Evolutionary conservation across 164 flowering plant species (phyloP).

Genomic region (Tinospora cordifolia): DNA sequence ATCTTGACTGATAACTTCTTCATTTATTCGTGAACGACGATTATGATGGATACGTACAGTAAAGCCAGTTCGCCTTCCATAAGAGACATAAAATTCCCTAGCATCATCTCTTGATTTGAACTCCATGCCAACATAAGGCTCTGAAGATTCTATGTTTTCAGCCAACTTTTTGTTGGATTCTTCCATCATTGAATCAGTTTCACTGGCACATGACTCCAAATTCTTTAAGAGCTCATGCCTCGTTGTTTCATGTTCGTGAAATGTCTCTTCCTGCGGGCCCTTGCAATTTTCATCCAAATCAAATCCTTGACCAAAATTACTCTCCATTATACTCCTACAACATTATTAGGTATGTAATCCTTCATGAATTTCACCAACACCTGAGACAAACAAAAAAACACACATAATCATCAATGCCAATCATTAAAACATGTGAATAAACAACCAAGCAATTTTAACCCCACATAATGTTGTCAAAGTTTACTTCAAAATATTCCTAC

Average conservation of each 20-base stretch:
- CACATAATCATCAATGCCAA: background rate
- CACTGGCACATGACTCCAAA: conserved; percentile 15
- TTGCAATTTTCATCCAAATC: conserved; percentile 24
- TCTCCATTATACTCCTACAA: conserved; percentile 22
- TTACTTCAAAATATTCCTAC: too few species aligned
- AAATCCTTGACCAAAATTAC: conserved; percentile 14
- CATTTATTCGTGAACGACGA: conserved; percentile 37
- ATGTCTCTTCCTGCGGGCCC: conserved; percentile 19
- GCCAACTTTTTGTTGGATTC: conserved; percentile 13
- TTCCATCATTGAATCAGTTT: conserved; percentile 13
- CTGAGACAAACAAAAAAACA: background rate
- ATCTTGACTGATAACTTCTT: conserved; percentile 43
- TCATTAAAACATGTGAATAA: background rate
- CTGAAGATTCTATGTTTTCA: conserved; percentile 12
- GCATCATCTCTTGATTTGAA: conserved; percentile 42
- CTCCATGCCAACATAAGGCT: conserved; percentile 42
- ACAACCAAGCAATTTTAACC: background rate
- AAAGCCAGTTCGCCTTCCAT: conserved; percentile 41
- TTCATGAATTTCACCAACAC: background rate
- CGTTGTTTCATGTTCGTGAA: conserved; percentile 18
- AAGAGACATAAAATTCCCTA: conserved; percentile 35
- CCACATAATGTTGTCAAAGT: too few species aligned
- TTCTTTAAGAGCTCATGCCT: conserved; percentile 26
- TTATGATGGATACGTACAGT: conserved; percentile 36
- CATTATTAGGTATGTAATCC: conserved; percentile 2